phyloP scores from a whole-genome alignment of 2,329 filamentous ascomycete genomes.

The Diaporthe vexans region DNA sequence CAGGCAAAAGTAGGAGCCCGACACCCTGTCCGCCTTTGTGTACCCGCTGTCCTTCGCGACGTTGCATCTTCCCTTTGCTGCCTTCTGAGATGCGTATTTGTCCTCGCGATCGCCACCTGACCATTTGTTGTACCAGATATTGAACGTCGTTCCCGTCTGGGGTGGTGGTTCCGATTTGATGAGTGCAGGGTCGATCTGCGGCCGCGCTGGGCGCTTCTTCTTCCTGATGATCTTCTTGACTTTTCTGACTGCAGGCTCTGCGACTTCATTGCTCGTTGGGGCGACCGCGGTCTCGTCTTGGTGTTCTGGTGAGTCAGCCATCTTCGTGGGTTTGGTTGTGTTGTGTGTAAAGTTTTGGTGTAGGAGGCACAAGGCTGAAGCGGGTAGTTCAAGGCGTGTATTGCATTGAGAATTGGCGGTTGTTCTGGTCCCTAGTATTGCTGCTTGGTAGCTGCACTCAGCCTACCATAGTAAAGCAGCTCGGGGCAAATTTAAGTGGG shows the following conservation, averaged over 20 bases:
- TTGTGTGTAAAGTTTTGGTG: background rate
- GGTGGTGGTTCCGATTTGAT: slow-evolving; percentile 88
- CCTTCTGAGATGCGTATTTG: slow-evolving; percentile 86
- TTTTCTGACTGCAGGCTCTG: slow-evolving; percentile 68
- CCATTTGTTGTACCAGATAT: slow-evolving; percentile 99
- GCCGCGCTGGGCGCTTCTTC: slow-evolving; percentile 89
- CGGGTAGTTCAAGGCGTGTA: background rate
- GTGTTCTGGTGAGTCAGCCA: slow-evolving; percentile 45
- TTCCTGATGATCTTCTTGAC: slow-evolving; percentile 93
- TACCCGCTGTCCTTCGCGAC: slow-evolving; percentile 84
- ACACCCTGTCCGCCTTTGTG: slow-evolving; percentile 81
- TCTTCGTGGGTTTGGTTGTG: slow-evolving; percentile 32
- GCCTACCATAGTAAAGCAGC: background rate
- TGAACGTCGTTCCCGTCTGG: slow-evolving; percentile 95
- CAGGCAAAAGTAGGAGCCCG: slow-evolving; percentile 91
- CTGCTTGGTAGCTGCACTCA: too few relatives aligned
- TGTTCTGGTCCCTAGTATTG: too few relatives aligned
- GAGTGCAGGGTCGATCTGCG: slow-evolving; percentile 88
- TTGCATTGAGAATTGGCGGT: too few relatives aligned
- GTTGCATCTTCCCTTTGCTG: slow-evolving; percentile 89
- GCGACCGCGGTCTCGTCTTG: slow-evolving; percentile 51
- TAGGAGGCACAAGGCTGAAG: slow-evolving; percentile 27
- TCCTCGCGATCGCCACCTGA: slow-evolving; percentile 94
- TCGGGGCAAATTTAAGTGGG: slow-evolving; percentile 33
- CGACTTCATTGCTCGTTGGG: slow-evolving; percentile 40